These are phyloP conservation scores for Rhynchospora tenuis DNA, from an alignment of 176 grass and related monocot species.

Conservation along the genomic window DNA sequence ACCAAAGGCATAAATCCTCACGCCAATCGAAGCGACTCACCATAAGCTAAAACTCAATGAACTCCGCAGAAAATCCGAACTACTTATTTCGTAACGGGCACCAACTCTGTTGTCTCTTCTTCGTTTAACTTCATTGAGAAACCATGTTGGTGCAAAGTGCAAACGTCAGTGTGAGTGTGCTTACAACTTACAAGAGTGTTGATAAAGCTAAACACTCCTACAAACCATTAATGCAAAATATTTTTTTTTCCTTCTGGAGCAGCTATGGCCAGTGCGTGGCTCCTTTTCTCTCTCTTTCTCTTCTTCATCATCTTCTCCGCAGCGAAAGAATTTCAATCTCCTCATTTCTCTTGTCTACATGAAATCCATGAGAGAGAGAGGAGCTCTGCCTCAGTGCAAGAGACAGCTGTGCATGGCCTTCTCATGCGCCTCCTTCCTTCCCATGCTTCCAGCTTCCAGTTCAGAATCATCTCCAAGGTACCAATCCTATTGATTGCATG, in stretches of 20 bases:
- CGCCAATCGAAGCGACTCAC: not conserved
- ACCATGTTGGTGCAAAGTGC: not conserved
- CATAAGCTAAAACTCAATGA: not conserved
- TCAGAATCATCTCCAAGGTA: slow-evolving; percentile 72
- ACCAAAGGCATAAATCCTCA: not conserved
- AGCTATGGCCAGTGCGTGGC: not conserved
- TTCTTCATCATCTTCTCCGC: not conserved
- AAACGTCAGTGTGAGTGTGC: not conserved
- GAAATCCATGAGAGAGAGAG: slow-evolving; percentile 3
- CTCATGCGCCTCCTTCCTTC: slow-evolving; percentile 60
- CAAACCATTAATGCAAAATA: not conserved
- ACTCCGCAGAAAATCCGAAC: not conserved
- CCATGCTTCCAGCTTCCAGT: slow-evolving; percentile 61
- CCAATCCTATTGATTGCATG: not conserved
- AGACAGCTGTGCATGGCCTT: slow-evolving; percentile 41
- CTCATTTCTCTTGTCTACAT: not conserved
- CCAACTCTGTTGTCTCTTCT: not conserved
- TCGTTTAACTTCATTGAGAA: not conserved
- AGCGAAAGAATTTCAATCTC: not conserved
- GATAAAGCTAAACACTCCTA: not conserved
- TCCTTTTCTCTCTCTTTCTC: not conserved
- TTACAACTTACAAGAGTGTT: not conserved
- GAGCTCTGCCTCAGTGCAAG: slow-evolving; percentile 44
- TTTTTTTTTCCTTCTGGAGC: not conserved
- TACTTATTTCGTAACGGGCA: not conserved